Evolutionary conservation across 371 early-diverging fungal species (phyloP), one percentile per base, ranked within the genome.

Genomic region (Astathelohania contejeani): DNA sequence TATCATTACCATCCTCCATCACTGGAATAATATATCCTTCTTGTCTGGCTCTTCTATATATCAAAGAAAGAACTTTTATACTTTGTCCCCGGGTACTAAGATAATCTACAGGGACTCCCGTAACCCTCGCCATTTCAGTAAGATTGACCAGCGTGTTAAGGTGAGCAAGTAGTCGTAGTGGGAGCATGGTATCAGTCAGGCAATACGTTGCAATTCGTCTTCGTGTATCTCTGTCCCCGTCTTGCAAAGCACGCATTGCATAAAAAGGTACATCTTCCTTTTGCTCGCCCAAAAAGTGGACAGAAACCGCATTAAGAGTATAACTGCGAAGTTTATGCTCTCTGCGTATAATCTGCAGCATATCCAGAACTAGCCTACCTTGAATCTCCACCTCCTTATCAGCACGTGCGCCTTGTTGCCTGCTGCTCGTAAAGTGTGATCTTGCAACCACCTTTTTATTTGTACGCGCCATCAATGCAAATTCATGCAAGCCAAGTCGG

Each of bases 241-340:
- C 86, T 58, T 90, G 90, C 18, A 98, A 76, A 46, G 88, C 90
- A 0, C 86, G 83, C 73, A 98, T 96, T 46, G 91, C 89, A 1
- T 88, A 87, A 66, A 93, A 87, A 60, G 90, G 96, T 0, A 98
- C 94, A 70, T 98, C 99, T 75, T 97, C 97, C 71, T 98, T 98
- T 78, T 95, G 94, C 67, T 95, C 96, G 40, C 84, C 85, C 44
- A 98, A 72, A 62, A 97, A 96, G 60, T 90, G 85, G 7, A 89
- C 84, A 70, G 83, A 88, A 6, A 98, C 97, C 18, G 91, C 79
- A 71, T 98, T 98, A 22, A 98, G 78, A 0, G 96, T 83, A 65
- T 93, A 97, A 1, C 88, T 87, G 47, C 95, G 80, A 56, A 98
- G 76, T 63, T 94, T 94, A 71, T 92, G 83, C 49, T 96, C 97